Evolutionary conservation across 2,329 filamentous ascomycete genomes (phyloP).

Genomic region (Cytospora chrysosperma): DNA sequence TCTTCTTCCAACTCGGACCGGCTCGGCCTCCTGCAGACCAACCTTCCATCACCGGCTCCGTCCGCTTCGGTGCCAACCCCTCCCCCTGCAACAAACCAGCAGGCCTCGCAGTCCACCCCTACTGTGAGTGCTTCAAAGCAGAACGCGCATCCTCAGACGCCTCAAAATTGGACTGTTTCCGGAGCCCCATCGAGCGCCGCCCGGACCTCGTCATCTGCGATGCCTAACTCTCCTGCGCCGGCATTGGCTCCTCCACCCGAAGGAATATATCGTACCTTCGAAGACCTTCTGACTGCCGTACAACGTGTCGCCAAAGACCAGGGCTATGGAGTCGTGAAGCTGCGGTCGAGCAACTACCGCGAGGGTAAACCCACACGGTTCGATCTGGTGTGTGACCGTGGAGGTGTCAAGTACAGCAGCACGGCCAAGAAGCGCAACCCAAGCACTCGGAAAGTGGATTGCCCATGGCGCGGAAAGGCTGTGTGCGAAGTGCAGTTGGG

Average conservation of each 20-base stretch:
- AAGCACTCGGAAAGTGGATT: conserved; percentile 63
- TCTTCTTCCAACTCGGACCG: conserved; percentile 20
- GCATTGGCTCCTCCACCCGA: conserved; percentile 56
- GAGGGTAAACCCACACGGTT: conserved; percentile 62
- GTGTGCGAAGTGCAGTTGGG: conserved; percentile 62
- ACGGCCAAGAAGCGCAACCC: conserved; percentile 65
- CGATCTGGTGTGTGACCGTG: conserved; percentile 62
- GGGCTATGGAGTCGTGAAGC: conserved; percentile 62
- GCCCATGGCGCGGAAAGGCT: conserved; percentile 62
- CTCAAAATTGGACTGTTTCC: conserved; percentile 24
- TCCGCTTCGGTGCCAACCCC: conserved; percentile 24
- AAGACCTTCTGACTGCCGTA: conserved; percentile 57
- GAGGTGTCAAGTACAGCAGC: conserved; percentile 64
- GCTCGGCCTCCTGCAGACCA: conserved; percentile 22
- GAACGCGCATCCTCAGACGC: conserved; percentile 22
- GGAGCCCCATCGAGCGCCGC: conserved; percentile 29
- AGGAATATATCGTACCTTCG: conserved; percentile 59
- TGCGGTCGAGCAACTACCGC: conserved; percentile 62
- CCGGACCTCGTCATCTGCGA: conserved; percentile 34
- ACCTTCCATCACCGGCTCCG: conserved; percentile 24
- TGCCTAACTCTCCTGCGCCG: conserved; percentile 49
- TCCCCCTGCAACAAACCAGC: conserved; percentile 23
- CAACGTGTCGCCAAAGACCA: conserved; percentile 62
- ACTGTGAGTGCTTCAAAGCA: conserved; percentile 22
- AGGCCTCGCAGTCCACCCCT: conserved; percentile 19